These are phyloP conservation scores for Bruguiera sexangula DNA, from an alignment of 345 rosid species.

Conservation along the genomic window DNA sequence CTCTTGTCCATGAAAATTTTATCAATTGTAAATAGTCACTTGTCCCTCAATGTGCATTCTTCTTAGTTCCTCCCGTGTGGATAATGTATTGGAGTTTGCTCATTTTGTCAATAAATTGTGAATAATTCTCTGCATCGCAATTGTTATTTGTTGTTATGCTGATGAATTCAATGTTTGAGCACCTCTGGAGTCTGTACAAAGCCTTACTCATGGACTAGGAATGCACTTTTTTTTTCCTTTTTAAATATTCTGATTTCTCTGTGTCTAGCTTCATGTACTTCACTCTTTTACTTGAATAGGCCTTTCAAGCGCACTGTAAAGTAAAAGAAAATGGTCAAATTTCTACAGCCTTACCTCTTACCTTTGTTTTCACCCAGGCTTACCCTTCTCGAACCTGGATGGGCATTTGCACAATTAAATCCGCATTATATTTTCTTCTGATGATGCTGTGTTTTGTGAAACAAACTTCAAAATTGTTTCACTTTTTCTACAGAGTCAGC, in stretches of 20 bases:
- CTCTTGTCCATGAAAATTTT: conserved; percentile 24
- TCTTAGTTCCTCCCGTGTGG: conserved; percentile 16
- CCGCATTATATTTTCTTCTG: no score
- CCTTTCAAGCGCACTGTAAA: no score
- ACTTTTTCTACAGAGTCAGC: background rate
- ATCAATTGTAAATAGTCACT: conserved; percentile 21
- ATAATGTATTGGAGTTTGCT: conserved; percentile 21
- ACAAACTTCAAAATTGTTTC: background rate
- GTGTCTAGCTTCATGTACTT: background rate
- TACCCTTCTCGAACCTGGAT: no score
- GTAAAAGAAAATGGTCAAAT: no score
- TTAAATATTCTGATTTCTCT: background rate
- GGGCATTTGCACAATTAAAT: no score
- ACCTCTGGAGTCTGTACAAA: background rate
- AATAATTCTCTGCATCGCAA: conserved; percentile 14
- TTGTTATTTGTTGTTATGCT: background rate
- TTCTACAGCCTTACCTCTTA: no score
- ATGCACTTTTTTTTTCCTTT: background rate
- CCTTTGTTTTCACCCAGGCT: no score
- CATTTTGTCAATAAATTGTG: conserved; percentile 25
- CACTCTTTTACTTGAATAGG: no score
- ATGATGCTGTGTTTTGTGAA: no score
- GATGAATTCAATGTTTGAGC: conserved; percentile 2
- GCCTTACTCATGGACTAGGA: background rate
- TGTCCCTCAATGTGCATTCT: conserved; percentile 13